phyloP scores from a whole-genome alignment of 129 eudicot genomes.

The Ambrosia trifida region DNA sequence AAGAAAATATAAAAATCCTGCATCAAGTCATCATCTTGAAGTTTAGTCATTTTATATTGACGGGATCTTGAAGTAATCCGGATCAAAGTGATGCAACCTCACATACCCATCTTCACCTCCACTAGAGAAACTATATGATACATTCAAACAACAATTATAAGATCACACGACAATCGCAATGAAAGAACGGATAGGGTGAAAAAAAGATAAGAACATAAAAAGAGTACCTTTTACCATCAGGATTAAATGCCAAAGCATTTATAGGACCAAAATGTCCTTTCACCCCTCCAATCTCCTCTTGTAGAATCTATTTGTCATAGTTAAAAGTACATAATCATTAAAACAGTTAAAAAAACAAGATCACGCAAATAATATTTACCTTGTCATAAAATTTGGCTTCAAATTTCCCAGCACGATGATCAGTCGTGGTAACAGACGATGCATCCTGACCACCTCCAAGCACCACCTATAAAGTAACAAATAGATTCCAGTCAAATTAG shows the following conservation, averaged over 20 bases:
- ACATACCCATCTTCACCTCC: constrained; percentile 89
- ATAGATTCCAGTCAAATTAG: background rate
- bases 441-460: constrained; percentile 99
- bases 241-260: constrained; percentile 94
- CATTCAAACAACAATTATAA: background rate
- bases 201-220: background rate
- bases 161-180: background rate
- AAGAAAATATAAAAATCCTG: background rate
- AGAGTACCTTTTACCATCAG: constrained; percentile 85
- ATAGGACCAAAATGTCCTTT: constrained; percentile 98
- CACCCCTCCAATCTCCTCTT: constrained; percentile 86
- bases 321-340: background rate
- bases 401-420: constrained; percentile 98
- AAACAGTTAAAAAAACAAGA: background rate
- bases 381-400: constrained; percentile 97
- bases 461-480: constrained; percentile 59
- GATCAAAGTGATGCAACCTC: constrained; percentile 71
- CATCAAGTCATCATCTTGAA: background rate
- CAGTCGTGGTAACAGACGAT: constrained; percentile 84
- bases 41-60: background rate
- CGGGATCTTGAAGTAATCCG: constrained; percentile 64
- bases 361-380: constrained; percentile 38
- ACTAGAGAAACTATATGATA: constrained; percentile 53
- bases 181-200: background rate
- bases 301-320: constrained; percentile 51